Conservation (phyloP, 179 eudicot species). For the Spergularia azorica region DNA sequence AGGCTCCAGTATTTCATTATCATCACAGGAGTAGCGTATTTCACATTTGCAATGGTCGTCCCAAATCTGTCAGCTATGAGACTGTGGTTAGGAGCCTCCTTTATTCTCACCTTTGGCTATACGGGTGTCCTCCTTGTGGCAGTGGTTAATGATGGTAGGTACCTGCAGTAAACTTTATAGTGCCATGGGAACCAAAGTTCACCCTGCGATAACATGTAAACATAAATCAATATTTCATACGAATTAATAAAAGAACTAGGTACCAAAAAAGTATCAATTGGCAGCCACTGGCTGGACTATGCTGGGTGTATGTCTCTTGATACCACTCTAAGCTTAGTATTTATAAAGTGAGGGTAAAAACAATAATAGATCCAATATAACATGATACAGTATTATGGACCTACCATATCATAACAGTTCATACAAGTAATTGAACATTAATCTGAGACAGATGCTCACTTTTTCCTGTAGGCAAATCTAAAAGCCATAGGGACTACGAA, state of each 20-base stretch:
- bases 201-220: slow-evolving; percentile 6
- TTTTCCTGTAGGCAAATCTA: slow-evolving; percentile 38
- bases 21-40: slow-evolving; percentile 54
- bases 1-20: slow-evolving; percentile 64
- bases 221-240: not conserved
- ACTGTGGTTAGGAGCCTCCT: slow-evolving; percentile 51
- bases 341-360: not conserved
- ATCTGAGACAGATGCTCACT: not conserved
- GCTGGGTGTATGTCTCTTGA: not conserved
- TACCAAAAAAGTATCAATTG: no score
- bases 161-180: not conserved
- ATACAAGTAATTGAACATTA: not conserved
- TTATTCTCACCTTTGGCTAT: slow-evolving; percentile 47
- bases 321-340: not conserved
- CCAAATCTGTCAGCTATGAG: slow-evolving; percentile 68
- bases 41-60: slow-evolving; percentile 45
- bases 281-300: no score
- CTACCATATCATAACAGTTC: not conserved
- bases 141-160: slow-evolving; percentile 29
- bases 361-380: not conserved
- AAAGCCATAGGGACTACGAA: slow-evolving; percentile 38
- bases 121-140: slow-evolving; percentile 40
- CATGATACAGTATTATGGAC: not conserved
- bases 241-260: not conserved
- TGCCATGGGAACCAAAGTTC: not conserved